Percentiles rank a stretch among this genome's conserved stretches.
phyloP scores from a whole-genome alignment of 495 filamentous ascomycete genomes.

The Aspergillus incahuasiensis region DNA sequence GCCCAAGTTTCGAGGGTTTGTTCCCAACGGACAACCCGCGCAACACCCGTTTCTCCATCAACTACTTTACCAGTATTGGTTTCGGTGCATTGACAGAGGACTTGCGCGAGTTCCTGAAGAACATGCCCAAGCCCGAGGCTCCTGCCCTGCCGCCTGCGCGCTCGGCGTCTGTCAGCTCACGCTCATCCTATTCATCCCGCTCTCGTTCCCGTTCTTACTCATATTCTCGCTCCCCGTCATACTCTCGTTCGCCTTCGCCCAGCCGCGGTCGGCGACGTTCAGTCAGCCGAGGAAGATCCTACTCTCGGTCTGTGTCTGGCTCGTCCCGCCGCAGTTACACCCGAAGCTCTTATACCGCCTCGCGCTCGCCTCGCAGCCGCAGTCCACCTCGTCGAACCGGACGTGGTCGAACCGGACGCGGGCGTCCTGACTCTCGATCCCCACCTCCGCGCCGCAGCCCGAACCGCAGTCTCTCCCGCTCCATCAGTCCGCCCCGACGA shows the following conservation, averaged over 20 bases:
- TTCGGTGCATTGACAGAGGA: constrained; percentile 93
- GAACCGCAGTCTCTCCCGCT: constrained; percentile 32
- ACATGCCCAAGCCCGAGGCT: constrained; percentile 70
- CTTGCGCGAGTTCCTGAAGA: constrained; percentile 87
- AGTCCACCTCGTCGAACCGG: constrained; percentile 26
- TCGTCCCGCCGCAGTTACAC: constrained; percentile 36
- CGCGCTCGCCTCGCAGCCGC: constrained; percentile 31
- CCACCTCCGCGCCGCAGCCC: constrained; percentile 21
- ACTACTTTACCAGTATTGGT: constrained; percentile 96
- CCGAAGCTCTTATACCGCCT: constrained; percentile 29
- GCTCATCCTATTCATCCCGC: constrained; percentile 41
- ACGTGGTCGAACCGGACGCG: constrained; percentile 25
- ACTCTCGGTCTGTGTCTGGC: constrained; percentile 34
- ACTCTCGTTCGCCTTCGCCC: constrained; percentile 36
- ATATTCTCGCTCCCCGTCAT: constrained; percentile 38
- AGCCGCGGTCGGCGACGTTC: constrained; percentile 26
- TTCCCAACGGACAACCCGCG: constrained; percentile 84
- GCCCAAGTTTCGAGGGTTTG: constrained; percentile 74
- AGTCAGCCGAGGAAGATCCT: constrained; percentile 29
- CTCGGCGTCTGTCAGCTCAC: constrained; percentile 59
- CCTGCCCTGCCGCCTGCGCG: constrained; percentile 57
- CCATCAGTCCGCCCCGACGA: constrained; percentile 30
- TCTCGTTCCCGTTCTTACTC: constrained; percentile 35
- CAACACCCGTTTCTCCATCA: constrained; percentile 95
- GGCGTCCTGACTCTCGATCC: constrained; percentile 27